These are phyloP conservation scores for Ehretia macrophylla DNA, from an alignment of 257 asterid species.

Conservation along the genomic window DNA sequence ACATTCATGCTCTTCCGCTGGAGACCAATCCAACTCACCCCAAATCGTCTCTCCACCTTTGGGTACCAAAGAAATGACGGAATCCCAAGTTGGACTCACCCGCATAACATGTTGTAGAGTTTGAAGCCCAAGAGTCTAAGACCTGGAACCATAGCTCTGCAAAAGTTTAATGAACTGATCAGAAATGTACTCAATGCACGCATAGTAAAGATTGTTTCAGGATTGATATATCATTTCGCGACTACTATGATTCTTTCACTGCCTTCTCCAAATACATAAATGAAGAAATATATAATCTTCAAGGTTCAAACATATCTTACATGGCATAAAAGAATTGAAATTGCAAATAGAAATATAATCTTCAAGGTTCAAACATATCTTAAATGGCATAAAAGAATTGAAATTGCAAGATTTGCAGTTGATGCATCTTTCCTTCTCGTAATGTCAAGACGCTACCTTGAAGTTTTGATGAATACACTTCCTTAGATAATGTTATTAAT, in stretches of 20 bases:
- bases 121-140: conserved; percentile 63
- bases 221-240: not conserved
- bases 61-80: conserved; percentile 66
- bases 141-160: conserved; percentile 83
- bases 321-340: no score
- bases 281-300: no score
- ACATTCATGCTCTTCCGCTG: conserved; percentile 68
- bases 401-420: no score
- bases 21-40: conserved; percentile 86
- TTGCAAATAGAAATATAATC: no score
- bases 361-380: no score
- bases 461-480: no score
- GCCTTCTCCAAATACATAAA: not conserved
- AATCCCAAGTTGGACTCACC: conserved; percentile 79
- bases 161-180: not conserved
- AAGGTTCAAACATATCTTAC: no score
- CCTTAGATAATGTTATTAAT: no score
- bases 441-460: no score
- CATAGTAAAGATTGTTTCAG: not conserved
- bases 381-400: no score
- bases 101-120: conserved; percentile 74
- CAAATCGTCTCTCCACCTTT: conserved; percentile 92
- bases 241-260: not conserved
- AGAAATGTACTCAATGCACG: not conserved
- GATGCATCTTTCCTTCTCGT: no score